Evolutionary conservation across 257 asterid genomes (phyloP).

Genomic region (Lycium ferocissimum): DNA sequence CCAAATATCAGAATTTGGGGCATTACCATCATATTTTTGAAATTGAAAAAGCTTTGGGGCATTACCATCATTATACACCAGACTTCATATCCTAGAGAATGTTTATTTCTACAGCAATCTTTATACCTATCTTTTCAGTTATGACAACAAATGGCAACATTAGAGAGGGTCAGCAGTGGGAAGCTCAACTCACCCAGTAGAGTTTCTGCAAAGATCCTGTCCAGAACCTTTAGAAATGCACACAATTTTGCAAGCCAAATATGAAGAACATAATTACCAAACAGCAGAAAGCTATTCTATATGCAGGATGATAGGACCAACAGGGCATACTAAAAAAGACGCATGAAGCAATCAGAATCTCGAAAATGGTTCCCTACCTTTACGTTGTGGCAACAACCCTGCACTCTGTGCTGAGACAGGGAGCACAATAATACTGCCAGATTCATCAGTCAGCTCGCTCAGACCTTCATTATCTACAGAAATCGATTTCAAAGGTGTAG

Average conservation of each 20-base stretch:
- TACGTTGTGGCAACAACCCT: conserved; percentile 66
- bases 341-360: neutral
- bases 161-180: neutral
- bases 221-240: conserved; percentile 5
- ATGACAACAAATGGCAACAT: neutral
- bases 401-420: conserved; percentile 92
- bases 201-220: neutral
- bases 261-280: neutral
- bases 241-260: neutral
- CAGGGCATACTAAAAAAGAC: neutral
- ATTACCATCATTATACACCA: neutral
- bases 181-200: neutral
- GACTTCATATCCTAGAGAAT: neutral
- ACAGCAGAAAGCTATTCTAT: neutral
- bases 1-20: neutral
- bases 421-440: conserved; percentile 73
- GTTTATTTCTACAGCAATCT: neutral
- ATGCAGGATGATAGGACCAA: neutral
- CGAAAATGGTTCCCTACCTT: conserved; percentile 46
- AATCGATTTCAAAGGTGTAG: conserved; percentile 42
- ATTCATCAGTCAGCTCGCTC: conserved; percentile 75
- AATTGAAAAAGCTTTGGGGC: neutral
- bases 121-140: neutral
- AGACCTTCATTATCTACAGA: conserved; percentile 58
- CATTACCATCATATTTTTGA: too few species aligned